phyloP scores from a whole-genome alignment of 768 basidiomycete species.

The Leucocoprinus birnbaumii region DNA sequence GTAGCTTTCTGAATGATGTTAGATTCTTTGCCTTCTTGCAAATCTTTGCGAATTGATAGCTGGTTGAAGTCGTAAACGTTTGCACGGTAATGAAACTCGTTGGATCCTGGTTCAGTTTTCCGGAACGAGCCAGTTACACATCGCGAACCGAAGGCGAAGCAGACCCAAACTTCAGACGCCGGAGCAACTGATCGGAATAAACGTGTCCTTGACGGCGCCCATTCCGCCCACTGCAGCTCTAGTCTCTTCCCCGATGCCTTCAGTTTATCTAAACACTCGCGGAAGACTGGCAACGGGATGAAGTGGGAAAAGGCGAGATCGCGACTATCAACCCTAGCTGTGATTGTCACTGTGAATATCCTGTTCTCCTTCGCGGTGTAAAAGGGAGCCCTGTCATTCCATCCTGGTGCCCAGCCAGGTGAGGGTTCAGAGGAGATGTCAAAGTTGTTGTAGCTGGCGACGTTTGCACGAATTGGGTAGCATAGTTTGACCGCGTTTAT shows the following conservation, averaged over 20 bases:
- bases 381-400: slow-evolving; percentile 41
- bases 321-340: slow-evolving; percentile 13
- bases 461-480: slow-evolving; percentile 33
- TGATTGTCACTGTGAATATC: slow-evolving; percentile 44
- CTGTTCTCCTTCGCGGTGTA: slow-evolving; percentile 36
- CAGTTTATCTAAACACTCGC: slow-evolving; percentile 18
- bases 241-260: slow-evolving; percentile 13
- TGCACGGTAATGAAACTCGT: slow-evolving; percentile 18
- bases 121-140: slow-evolving; percentile 33
- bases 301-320: slow-evolving; percentile 36
- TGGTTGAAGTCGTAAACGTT: slow-evolving; percentile 54
- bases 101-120: slow-evolving; percentile 4
- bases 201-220: slow-evolving; percentile 49
- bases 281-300: slow-evolving; percentile 37
- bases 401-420: slow-evolving; percentile 38
- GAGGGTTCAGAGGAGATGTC: slow-evolving; percentile 53
- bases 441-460: slow-evolving; percentile 27
- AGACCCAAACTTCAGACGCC: slow-evolving; percentile 50
- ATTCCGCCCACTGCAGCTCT: slow-evolving; percentile 41
- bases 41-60: slow-evolving; percentile 23
- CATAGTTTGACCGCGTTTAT: slow-evolving; percentile 35
- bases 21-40: not conserved
- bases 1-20: not conserved
- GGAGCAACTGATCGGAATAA: slow-evolving; percentile 30
- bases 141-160: slow-evolving; percentile 43